Percentiles rank a stretch among this genome's conserved stretches.
Evolutionary conservation across 805 yeast genomes (phyloP).

Genomic region (Candida dendrica): DNA sequence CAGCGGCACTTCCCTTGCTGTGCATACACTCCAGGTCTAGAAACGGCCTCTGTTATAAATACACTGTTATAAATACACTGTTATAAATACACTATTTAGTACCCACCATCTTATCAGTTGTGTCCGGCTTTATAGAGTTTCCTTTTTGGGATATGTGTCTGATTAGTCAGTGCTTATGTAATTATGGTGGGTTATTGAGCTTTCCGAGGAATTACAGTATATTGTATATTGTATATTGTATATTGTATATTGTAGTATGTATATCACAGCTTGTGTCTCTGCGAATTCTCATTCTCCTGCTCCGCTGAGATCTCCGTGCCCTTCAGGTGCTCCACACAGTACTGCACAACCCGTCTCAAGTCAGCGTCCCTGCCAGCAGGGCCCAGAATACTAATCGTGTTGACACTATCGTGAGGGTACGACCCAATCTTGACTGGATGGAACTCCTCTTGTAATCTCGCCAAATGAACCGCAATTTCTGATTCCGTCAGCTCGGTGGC

Average conservation of each 20-base stretch:
- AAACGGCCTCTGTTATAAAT: no score
- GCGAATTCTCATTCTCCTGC: constrained; percentile 37
- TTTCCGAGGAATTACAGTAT: no score
- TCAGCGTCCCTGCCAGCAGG: constrained; percentile 28
- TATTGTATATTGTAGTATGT: not conserved
- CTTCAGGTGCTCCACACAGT: constrained; percentile 37
- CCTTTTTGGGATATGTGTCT: no score
- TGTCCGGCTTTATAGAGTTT: no score
- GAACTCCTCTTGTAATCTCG: constrained; percentile 38
- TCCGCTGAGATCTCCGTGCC: constrained; percentile 53
- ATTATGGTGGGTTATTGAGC: no score
- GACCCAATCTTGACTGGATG: constrained; percentile 72
- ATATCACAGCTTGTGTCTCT: not conserved
- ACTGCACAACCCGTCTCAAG: constrained; percentile 38
- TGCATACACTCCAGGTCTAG: no score
- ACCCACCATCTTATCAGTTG: no score
- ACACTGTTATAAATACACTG: no score
- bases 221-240: no score
- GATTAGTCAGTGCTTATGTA: no score
- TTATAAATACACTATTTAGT: no score
- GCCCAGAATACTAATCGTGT: constrained; percentile 73
- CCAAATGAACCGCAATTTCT: constrained; percentile 58
- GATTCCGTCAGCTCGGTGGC: constrained; percentile 58
- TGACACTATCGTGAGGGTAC: constrained; percentile 70
- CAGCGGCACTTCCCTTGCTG: no score